phyloP scores from a whole-genome alignment of 495 filamentous ascomycete genomes.

The Zalerion maritima region DNA sequence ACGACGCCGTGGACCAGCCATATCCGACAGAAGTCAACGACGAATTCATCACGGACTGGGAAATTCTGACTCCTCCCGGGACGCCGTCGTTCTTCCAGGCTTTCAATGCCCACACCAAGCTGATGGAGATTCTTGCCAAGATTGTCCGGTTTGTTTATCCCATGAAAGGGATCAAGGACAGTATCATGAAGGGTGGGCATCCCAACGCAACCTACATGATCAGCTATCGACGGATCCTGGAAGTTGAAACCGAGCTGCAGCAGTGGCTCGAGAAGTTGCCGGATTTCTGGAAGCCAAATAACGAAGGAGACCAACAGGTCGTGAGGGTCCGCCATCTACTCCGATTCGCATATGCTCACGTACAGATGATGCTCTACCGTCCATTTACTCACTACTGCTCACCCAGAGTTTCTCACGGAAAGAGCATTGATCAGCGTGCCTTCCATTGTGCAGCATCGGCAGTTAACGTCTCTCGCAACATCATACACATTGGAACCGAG shows the following conservation, averaged over 20 bases:
- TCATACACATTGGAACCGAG: slow-evolving; percentile 79
- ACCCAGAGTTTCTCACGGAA: slow-evolving; percentile 43
- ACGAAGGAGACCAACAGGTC: slow-evolving; percentile 56
- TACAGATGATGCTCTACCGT: slow-evolving; percentile 88
- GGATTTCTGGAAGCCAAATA: slow-evolving; percentile 54
- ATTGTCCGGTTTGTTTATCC: slow-evolving; percentile 86
- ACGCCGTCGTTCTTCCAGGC: slow-evolving; percentile 61
- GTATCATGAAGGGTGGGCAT: slow-evolving; percentile 24
- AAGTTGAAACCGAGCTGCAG: slow-evolving; percentile 77
- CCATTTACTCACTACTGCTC: slow-evolving; percentile 94
- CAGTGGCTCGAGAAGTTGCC: slow-evolving; percentile 74
- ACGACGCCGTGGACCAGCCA: slow-evolving; percentile 87
- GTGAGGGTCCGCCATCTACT: slow-evolving; percentile 77
- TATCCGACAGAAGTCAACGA: slow-evolving; percentile 77
- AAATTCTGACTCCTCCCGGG: slow-evolving; percentile 58
- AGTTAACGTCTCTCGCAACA: slow-evolving; percentile 82
- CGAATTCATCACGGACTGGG: slow-evolving; percentile 70
- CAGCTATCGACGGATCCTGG: slow-evolving; percentile 73
- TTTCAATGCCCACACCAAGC: slow-evolving; percentile 67
- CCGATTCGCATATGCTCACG: slow-evolving; percentile 75
- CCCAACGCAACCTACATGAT: slow-evolving; percentile 54
- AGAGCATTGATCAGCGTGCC: slow-evolving; percentile 66
- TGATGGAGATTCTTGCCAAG: slow-evolving; percentile 69
- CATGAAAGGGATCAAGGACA: slow-evolving; percentile 54
- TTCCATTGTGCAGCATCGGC: slow-evolving; percentile 90